Evolutionary conservation across 2,329 filamentous ascomycete genomes (phyloP), one percentile per base, ranked within the genome.

Genomic region (Colletotrichum sp.): DNA sequence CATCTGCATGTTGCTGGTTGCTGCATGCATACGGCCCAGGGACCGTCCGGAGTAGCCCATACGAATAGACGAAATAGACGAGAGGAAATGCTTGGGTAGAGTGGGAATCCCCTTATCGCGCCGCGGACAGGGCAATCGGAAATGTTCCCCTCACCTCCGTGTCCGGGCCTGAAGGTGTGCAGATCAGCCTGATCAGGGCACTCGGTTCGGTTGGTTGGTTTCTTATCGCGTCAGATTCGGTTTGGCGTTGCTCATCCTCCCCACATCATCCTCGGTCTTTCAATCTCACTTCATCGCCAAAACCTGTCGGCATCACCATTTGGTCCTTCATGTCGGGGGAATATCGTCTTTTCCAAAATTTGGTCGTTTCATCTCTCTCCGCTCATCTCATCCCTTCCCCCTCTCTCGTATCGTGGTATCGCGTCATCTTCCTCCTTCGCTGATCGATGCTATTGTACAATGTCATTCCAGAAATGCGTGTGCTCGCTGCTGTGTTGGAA

Each of bases 401-500:
- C 58, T 58, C 28, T 52, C 21, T 75, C 26, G 34, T 62, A 43
- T 71, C 61, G 59, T 64, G 69, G 67, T 62, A 69, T 69, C 67
- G 34, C 21, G 34, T 69, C 67, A 26, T 69, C 61, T 26, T 62
- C 30, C n/a, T 38, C 43, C 64, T 58, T 26, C 59, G 58, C 38
- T 55, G 61, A 32, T 43, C 38, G 67, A 38, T 67, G 55, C 70
- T 74, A 75, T 64, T 75, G 58, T 75, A 75, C 73, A 75, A 43
- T 69, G 59, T 75, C 71, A 75, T 73, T 69, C 58, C 73, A 38
- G 38, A 71, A 71, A 65, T 59, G 65, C 59, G 61, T 74, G 28
- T 70, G 71, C 71, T 74, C 74, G 74, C 74, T 76, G 72, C 10
- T 73, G 71, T 70, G 48, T 59, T 76, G 73, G 48, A 69, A 70